Conservation (phyloP, 2,329 filamentous ascomycete species). For the Cladosporium austrohemisphaericum region DNA sequence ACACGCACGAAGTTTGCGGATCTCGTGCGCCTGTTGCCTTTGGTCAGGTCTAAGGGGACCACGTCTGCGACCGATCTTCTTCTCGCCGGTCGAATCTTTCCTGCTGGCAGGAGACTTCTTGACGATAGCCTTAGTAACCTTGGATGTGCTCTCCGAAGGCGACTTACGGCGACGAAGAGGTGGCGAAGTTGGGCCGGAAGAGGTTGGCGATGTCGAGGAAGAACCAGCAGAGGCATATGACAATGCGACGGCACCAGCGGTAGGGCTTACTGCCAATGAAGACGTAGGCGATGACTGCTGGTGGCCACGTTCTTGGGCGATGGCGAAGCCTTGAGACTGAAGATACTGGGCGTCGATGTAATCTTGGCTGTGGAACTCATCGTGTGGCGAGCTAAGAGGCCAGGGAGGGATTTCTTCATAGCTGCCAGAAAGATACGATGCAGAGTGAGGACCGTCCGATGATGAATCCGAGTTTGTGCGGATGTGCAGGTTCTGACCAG, state of each 20-base stretch:
- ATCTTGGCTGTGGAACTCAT: conserved; percentile 64
- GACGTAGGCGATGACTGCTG: conserved; percentile 29
- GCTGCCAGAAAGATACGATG: conserved; percentile 61
- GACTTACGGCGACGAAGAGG: conserved; percentile 60
- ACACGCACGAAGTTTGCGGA: conserved; percentile 89
- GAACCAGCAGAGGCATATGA: conserved; percentile 27
- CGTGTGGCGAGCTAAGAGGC: conserved; percentile 76
- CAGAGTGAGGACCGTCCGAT: conserved; percentile 56
- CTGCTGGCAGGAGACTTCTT: conserved; percentile 71
- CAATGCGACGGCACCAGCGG: conserved; percentile 17
- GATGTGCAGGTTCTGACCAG: conserved; percentile 82
- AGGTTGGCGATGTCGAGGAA: conserved; percentile 32
- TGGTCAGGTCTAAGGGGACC: conserved; percentile 90
- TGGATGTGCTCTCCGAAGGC: conserved; percentile 60
- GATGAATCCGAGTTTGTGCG: conserved; percentile 84
- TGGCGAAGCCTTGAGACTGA: conserved; percentile 29
- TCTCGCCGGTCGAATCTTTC: conserved; percentile 73
- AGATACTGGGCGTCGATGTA: conserved; percentile 59
- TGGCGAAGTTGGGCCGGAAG: conserved; percentile 37
- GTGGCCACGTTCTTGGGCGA: conserved; percentile 25
- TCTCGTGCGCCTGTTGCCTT: conserved; percentile 93
- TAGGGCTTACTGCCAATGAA: conserved; percentile 30
- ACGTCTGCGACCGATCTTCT: conserved; percentile 86
- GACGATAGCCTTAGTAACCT: conserved; percentile 78
- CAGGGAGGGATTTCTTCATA: conserved; percentile 74